Conservation (phyloP, 768 basidiomycete species). For the Rubroboletus satanas region DNA sequence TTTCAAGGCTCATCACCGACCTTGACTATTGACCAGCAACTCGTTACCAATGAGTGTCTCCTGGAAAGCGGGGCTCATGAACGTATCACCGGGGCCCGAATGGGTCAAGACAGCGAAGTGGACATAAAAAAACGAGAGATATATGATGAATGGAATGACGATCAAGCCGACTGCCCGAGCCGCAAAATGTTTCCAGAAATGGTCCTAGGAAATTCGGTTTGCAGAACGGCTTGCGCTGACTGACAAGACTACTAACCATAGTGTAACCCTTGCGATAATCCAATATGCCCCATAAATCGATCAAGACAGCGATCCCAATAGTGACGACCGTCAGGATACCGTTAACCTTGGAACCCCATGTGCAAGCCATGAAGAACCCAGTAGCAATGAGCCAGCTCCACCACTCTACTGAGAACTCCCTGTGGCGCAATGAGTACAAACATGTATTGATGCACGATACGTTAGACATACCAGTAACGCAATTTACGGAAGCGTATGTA, state of each 20-base stretch:
- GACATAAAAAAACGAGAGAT: slow-evolving; percentile 93
- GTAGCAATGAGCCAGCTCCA: slow-evolving; percentile 92
- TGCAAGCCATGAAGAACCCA: slow-evolving; percentile 91
- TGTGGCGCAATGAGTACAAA: slow-evolving; percentile 28
- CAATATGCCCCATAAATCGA: slow-evolving; percentile 93
- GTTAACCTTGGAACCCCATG: slow-evolving; percentile 97
- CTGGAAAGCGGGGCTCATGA: slow-evolving; percentile 99
- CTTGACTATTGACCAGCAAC: slow-evolving; percentile 86
- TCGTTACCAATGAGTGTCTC: slow-evolving; percentile 93
- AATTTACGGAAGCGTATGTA: slow-evolving; percentile 95
- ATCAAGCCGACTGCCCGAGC: slow-evolving; percentile 86
- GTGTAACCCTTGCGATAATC: slow-evolving; percentile 76
- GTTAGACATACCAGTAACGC: slow-evolving; percentile 66
- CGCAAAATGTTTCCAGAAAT: slow-evolving; percentile 84
- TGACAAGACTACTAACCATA: slow-evolving; percentile 50
- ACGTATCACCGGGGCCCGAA: slow-evolving; percentile 90
- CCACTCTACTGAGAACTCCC: slow-evolving; percentile 88
- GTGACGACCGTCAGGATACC: slow-evolving; percentile 87
- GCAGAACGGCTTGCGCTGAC: background rate
- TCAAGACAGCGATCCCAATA: slow-evolving; percentile 85
- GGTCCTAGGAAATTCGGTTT: slow-evolving; percentile 49
- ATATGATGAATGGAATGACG: slow-evolving; percentile 81
- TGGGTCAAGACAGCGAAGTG: slow-evolving; percentile 86
- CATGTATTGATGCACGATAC: background rate
- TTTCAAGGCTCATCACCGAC: slow-evolving; percentile 40